These are phyloP conservation scores for Debaryomyces udenii DNA, from an alignment of 1,139 yeast species.

Conservation along the genomic window DNA sequence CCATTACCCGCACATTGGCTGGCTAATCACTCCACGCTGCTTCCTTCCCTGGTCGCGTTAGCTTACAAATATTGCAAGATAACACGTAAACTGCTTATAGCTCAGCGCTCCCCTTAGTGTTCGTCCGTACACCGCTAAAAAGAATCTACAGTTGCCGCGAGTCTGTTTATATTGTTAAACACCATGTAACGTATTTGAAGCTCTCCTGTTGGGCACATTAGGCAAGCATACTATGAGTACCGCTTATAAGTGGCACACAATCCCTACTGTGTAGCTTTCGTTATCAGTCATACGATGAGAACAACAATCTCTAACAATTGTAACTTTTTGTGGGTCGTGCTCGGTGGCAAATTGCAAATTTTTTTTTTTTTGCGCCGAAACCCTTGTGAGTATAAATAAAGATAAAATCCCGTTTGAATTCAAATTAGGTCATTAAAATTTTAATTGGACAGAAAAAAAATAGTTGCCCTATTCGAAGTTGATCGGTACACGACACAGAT, in stretches of 20 bases:
- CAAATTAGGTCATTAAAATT: conserved; percentile 9
- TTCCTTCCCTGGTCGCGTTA: neutral
- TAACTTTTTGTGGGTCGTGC: conserved; percentile 2
- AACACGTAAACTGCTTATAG: conserved; percentile 3
- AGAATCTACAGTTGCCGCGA: too few species aligned
- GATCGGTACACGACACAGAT: conserved; percentile 6
- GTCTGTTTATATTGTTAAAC: too few species aligned
- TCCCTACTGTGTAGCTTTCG: neutral
- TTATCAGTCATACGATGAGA: conserved; percentile 6
- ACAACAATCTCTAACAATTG: conserved; percentile 2
- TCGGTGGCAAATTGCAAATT: conserved; percentile 3
- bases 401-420: conserved; percentile 10
- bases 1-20: conserved; percentile 1
- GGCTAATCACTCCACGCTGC: neutral
- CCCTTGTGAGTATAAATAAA: conserved; percentile 11
- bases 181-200: too few species aligned
- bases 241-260: too few species aligned
- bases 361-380: conserved; percentile 10
- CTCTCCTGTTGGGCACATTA: too few species aligned
- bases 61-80: conserved; percentile 6
- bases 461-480: conserved; percentile 4
- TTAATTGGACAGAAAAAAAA: conserved; percentile 11
- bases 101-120: neutral
- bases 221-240: too few species aligned
- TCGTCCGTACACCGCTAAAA: neutral